Base-by-base conservation (phyloP, 2,329 filamentous ascomycete genomes). In the Dothistroma pini region DNA sequence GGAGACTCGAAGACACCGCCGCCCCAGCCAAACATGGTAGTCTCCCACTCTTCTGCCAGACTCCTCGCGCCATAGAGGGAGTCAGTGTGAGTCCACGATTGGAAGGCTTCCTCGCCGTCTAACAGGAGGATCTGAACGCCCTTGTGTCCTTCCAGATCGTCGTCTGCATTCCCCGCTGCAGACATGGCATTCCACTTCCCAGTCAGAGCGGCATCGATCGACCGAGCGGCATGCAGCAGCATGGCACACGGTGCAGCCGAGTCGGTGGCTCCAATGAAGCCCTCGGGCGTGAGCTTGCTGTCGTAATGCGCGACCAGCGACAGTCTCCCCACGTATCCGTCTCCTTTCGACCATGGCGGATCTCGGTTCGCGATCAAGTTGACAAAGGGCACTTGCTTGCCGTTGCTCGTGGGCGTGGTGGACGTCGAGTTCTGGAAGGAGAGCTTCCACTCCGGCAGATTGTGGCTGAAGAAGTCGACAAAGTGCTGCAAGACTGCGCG, bases 221-320 rank as follows among this genome's bases (percentile, higher is more conserved):
- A 90, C 66, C 88, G 83, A 63, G 93, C 90, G 12, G 89, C 86
- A 74, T 96, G 90, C 85, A 99, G 84, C 61, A 99, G 81, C 83
- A 97, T 92, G 0, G 95, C 95, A 75, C 93, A 97, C 10, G 95
- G 93, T 19, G 90, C 95, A 1, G 95, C 95, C 69, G 91, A 96
- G 73, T 99, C 95, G 14, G 86, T 96, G 0, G 93, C 95, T 0
- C 95, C 95, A 61, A 99, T 89, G 74, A 99, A 99, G 0, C 92
- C 93, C 63, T 87, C 79, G 0, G 93, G 93, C 29, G 80, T 81
- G 60, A 89, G 82, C 76, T 96, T 89, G 73, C 87, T 93, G 71
- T 99, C 95, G 74, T 96, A 97, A 74, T 99, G 95, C 47, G 95
- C 95, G 7, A 93, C 95, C 58, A 99, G 82, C 14, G 91, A 93